Base-by-base conservation (phyloP, 352 stramenopile genomes). In the Globisporangium spinosum region DNA sequence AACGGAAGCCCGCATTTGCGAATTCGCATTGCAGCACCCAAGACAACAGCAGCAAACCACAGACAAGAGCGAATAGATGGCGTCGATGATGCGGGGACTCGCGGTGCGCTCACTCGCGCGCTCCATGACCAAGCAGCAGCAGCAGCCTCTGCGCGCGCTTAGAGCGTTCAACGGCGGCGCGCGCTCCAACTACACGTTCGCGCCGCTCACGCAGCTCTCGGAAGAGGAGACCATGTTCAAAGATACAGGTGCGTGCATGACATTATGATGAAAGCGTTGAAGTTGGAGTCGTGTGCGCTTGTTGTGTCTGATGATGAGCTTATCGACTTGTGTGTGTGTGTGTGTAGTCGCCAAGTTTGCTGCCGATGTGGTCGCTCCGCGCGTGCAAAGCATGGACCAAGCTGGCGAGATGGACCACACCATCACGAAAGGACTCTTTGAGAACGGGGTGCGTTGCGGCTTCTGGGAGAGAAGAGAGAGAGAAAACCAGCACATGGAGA, bases 331-430 rank as follows among this genome's bases (percentile, higher is more conserved):
- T 67, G 22, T 64, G 8, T 57, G 7, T 58, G 27, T 40, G 22
- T 40, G 23, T 34, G 35, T 22, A 87, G 88, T 97, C 17, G 78
- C 85, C 12, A 83, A 83, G 68, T 98, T 98, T 76, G 90, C 93
- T 7, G 80, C 84, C 0, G 89, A 96, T 55, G 77, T 91, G 47
- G 90, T 97, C 51, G 75, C 75, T 1, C 97, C 97, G 5, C 76
- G 90, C 27, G 97, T 98, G 23, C 83, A 89, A 58, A 80, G 83
- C 22, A 99, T 99, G 96, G 97, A 99, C 72, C 74, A 91, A 55
- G 79, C 90, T 27, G 89, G 87, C 7, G 83, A 94, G 54, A 98
- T 98, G 77, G 78, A 96, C 73, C 90, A 97, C 20, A 74, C 78
- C 3, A 89, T 99, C 70, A 91, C 98, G 5, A 72, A 89, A 38